Conservation (phyloP, 2,329 filamentous ascomycete species). For the Fusarium papillatum region DNA sequence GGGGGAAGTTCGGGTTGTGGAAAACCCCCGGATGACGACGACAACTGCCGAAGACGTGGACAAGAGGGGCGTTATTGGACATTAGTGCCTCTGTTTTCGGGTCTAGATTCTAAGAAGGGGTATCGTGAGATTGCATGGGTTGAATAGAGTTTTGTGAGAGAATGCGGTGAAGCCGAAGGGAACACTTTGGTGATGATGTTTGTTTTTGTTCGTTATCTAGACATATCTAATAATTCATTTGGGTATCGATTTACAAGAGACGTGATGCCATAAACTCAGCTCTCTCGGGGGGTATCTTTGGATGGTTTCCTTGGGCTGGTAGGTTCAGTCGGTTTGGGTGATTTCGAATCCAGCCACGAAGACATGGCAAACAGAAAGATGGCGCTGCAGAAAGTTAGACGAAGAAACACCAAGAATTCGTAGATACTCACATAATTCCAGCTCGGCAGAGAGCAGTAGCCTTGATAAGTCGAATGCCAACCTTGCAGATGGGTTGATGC, state of each 20-base stretch:
- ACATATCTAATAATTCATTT: neutral
- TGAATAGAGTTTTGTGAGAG: neutral
- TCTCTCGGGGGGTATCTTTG: neutral
- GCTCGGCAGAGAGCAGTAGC: slow-evolving; percentile 32
- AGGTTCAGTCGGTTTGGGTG: neutral
- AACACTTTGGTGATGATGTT: neutral
- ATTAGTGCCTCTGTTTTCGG: neutral
- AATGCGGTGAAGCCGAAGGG: neutral
- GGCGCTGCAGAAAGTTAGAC: slow-evolving; percentile 19
- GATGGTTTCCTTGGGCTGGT: neutral
- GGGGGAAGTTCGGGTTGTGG: neutral
- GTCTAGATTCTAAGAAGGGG: neutral
- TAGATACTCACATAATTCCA: slow-evolving; percentile 26
- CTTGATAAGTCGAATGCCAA: slow-evolving; percentile 33
- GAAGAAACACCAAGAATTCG: neutral
- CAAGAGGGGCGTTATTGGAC: neutral
- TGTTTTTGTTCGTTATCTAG: neutral
- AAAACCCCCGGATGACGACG: neutral
- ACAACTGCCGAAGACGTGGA: neutral
- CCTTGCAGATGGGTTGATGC: slow-evolving; percentile 31
- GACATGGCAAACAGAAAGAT: slow-evolving; percentile 34
- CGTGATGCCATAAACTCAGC: neutral
- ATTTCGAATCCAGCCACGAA: slow-evolving; percentile 25
- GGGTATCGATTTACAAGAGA: neutral
- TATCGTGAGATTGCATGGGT: neutral